These are phyloP conservation scores for Mortierella sp. DNA, from an alignment of 371 early-diverging fungal genomes.

Conservation along the genomic window DNA sequence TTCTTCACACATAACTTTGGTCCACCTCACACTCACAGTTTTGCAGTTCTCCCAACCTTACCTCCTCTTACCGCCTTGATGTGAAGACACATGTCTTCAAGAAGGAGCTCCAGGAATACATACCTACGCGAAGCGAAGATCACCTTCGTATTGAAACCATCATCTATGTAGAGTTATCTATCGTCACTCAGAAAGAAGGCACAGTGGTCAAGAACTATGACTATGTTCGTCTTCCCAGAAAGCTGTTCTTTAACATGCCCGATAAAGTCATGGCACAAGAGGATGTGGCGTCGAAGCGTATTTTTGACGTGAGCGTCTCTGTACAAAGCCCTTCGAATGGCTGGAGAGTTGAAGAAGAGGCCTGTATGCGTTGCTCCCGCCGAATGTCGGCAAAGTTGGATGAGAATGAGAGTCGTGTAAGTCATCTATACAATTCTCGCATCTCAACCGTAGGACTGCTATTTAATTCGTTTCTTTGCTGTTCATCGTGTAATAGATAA, in stretches of 20 bases:
- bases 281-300: conserved; percentile 34
- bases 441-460: neutral
- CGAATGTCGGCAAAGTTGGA: conserved; percentile 43
- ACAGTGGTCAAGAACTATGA: conserved; percentile 30
- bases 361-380: conserved; percentile 39
- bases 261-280: conserved; percentile 38
- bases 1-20: neutral
- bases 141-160: conserved; percentile 51
- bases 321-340: conserved; percentile 28
- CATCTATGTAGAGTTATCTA: conserved; percentile 42
- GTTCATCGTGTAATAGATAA: conserved; percentile 12
- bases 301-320: conserved; percentile 14
- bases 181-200: conserved; percentile 20
- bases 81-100: conserved; percentile 48
- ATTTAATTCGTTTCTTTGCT: neutral
- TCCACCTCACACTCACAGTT: neutral
- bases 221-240: conserved; percentile 35
- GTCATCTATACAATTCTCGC: neutral
- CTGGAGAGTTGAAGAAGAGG: conserved; percentile 34
- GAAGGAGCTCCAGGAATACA: conserved; percentile 49
- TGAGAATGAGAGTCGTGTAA: conserved; percentile 38
- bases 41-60: neutral
- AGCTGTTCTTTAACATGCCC: conserved; percentile 19
- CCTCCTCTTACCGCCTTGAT: conserved; percentile 24
- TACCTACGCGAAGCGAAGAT: conserved; percentile 36